A percentile compares a stretch with the other conserved stretches of the same genome.
These are phyloP conservation scores for Sanghuangporus baumii DNA, from an alignment of 1,284 basidiomycete genomes.

Conservation along the genomic window DNA sequence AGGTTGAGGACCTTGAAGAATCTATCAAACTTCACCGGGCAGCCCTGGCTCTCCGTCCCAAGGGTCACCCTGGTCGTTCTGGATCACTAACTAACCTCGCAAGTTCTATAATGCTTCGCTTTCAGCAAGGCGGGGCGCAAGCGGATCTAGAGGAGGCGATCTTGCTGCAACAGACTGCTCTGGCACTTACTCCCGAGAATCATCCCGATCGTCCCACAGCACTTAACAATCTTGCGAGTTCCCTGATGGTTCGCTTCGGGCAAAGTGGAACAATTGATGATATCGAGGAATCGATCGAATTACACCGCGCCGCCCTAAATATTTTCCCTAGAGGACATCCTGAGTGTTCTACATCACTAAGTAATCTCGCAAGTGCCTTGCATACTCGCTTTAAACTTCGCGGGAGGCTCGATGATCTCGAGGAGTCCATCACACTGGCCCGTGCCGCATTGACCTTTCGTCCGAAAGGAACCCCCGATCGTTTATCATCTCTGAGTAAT, in stretches of 20 bases:
- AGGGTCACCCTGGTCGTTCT: no score
- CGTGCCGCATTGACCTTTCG: not conserved
- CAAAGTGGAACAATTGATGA: not conserved
- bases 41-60: no score
- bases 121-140: no score
- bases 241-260: not conserved
- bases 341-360: not conserved
- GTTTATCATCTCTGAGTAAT: not conserved
- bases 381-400: conserved; percentile 9
- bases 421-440: not conserved
- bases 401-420: conserved; percentile 18
- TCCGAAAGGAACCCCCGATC: not conserved
- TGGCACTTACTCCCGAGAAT: not conserved
- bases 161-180: not conserved
- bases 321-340: not conserved
- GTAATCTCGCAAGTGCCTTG: not conserved
- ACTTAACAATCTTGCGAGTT: not conserved
- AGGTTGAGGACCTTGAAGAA: no score
- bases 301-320: not conserved
- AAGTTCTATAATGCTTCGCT: no score
- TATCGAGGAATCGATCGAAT: not conserved
- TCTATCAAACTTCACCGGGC: no score
- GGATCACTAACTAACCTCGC: no score
- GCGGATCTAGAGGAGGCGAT: no score
- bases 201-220: not conserved